phyloP scores from a whole-genome alignment of 495 filamentous ascomycete species.

The Geoglossum glabrum region DNA sequence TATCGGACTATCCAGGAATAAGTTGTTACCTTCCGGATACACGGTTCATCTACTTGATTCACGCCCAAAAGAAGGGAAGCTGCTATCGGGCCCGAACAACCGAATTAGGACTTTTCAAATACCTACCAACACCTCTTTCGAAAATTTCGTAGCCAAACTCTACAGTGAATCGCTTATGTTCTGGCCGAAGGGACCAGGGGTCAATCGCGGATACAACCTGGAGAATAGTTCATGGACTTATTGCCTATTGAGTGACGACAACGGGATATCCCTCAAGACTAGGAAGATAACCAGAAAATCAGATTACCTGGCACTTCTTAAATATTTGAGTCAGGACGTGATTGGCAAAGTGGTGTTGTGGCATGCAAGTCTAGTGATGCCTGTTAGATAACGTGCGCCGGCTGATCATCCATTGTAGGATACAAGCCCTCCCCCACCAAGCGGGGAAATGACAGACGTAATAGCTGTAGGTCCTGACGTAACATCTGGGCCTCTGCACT shows the following conservation, averaged over 20 bases:
- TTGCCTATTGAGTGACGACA: not conserved
- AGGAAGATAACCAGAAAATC: not conserved
- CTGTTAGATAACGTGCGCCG: not conserved
- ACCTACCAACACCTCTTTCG: not conserved
- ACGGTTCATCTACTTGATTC: not conserved
- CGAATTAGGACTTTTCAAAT: not conserved
- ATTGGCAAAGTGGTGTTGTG: not conserved
- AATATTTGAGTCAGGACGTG: not conserved
- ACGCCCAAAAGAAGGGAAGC: not conserved
- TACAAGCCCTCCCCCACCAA: not conserved
- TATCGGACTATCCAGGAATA: not conserved
- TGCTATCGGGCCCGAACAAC: not conserved
- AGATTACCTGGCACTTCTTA: not conserved
- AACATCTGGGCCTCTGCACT: not conserved
- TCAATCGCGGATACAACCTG: not conserved
- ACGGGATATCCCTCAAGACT: not conserved
- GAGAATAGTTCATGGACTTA: not conserved
- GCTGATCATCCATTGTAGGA: not conserved
- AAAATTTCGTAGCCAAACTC: not conserved
- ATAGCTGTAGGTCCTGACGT: not conserved
- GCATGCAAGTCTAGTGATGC: not conserved
- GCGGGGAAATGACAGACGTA: not conserved
- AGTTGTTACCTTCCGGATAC: not conserved
- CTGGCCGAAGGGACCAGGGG: not conserved
- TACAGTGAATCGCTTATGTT: not conserved